Evolutionary conservation across 164 flowering plant species (phyloP).

Genomic region (Sextonia rubra): DNA sequence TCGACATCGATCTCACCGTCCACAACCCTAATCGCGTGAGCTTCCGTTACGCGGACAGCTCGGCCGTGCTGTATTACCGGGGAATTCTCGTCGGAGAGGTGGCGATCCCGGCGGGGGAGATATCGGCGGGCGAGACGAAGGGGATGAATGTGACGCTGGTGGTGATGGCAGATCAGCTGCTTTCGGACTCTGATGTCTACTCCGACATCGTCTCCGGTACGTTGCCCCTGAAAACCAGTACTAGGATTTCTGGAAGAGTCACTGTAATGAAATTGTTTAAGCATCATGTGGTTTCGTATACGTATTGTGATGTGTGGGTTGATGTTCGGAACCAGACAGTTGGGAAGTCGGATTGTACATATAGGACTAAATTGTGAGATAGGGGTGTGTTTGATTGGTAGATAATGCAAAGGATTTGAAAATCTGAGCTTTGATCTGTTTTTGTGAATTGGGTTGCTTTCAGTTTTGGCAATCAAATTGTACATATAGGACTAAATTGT

Average conservation of each 20-base stretch:
- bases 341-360: constrained; percentile 29
- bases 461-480: too few relatives aligned
- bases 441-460: neutral
- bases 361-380: constrained; percentile 33
- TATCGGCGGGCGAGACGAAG: constrained; percentile 32
- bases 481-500: too few relatives aligned
- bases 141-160: constrained; percentile 44
- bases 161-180: constrained; percentile 54
- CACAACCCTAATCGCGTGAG: constrained; percentile 70
- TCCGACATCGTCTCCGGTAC: constrained; percentile 31
- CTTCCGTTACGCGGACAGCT: constrained; percentile 42
- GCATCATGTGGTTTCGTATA: constrained; percentile 38
- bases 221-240: constrained; percentile 24
- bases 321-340: constrained; percentile 26
- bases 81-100: constrained; percentile 59
- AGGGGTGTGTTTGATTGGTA: neutral
- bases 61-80: constrained; percentile 47
- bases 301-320: constrained; percentile 51
- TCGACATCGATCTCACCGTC: constrained; percentile 39
- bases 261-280: constrained; percentile 38
- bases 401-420: neutral
- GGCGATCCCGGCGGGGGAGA: constrained; percentile 48
- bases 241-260: constrained; percentile 46
- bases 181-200: constrained; percentile 18
- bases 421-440: neutral